Percentiles rank a stretch among this genome's conserved stretches.
Evolutionary conservation across 305 asterid genomes (phyloP).

Genomic region (Salvia sclarea): DNA sequence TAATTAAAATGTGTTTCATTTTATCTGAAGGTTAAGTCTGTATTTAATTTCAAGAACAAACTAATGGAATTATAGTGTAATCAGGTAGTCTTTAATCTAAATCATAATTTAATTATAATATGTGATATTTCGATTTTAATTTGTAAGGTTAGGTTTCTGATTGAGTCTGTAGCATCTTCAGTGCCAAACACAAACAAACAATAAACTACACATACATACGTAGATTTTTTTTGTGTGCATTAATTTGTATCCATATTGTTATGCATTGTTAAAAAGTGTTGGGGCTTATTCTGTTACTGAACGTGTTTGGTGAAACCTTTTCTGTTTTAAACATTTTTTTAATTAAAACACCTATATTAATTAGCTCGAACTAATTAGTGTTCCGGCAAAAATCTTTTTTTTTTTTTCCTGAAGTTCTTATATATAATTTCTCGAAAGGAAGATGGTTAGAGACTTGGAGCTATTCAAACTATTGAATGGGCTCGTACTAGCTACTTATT

Average conservation of each 20-base stretch:
- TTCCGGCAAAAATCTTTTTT: neutral
- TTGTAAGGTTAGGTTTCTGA: neutral
- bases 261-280: neutral
- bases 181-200: neutral
- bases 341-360: neutral
- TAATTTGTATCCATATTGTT: neutral
- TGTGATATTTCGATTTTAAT: neutral
- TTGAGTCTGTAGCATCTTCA: neutral
- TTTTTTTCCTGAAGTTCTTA: neutral
- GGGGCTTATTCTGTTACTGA: neutral
- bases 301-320: constrained; percentile 8
- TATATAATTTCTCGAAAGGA: too few species aligned
- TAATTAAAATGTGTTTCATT: too few species aligned
- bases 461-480: too few species aligned
- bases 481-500: too few species aligned
- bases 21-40: too few species aligned
- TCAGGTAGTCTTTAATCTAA: neutral
- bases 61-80: neutral
- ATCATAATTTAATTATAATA: neutral
- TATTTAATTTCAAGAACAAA: neutral
- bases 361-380: neutral
- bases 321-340: neutral
- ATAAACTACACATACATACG: neutral
- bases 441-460: too few species aligned
- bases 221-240: neutral